Base-by-base conservation (phyloP, 2,329 filamentous ascomycete genomes). In the Colletotrichum gloeosporioides region DNA sequence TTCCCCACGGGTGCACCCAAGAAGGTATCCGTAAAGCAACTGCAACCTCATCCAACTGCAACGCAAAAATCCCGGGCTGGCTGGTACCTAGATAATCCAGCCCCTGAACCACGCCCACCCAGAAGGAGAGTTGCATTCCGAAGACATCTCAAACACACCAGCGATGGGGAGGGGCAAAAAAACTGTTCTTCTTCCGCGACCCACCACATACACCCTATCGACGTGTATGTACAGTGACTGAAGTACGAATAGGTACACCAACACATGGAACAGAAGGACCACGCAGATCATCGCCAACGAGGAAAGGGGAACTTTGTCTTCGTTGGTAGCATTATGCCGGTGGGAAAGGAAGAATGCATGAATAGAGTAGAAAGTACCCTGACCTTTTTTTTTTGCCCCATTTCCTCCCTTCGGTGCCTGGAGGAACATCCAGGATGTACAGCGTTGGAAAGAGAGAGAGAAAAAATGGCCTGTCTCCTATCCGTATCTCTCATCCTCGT, bases 1-100 rank as follows among this genome's bases (percentile, higher is more conserved):
- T 76, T 76, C 74, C 70, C 74, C 74, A 76, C 74, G 70, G 69
- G 9, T n/a, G 32, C 31, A 63, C 31, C 32, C 15, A 62, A 53
- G 29, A 22, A 34, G 44, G 16, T 25, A 64, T 59, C 62, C 69
- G 49, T 53, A 53, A 53, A 34, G 29, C 59, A 32, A 62, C 59
- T 29, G 66, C 66, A 69, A 69, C 66, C 66, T 69, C 25, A 31
- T 61, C 25, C 53, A 57, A 69, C 67, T 69, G 32, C 67, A 61
- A 61, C 53, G 57, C 34, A 62, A 4, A 29, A 31, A 57, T 15
- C 55, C 53, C 49, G 13, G 32, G 34, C 34, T 44, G 27, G 34
- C 22, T 25, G 53, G 36, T 25, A 27, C 39, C 18, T 49, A 39
- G 36, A 16, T 39, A 39, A 29, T 31, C 29, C 49, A 13, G 68